phyloP scores from a whole-genome alignment of 257 asterid species.

The Anisodus tanguticus region DNA sequence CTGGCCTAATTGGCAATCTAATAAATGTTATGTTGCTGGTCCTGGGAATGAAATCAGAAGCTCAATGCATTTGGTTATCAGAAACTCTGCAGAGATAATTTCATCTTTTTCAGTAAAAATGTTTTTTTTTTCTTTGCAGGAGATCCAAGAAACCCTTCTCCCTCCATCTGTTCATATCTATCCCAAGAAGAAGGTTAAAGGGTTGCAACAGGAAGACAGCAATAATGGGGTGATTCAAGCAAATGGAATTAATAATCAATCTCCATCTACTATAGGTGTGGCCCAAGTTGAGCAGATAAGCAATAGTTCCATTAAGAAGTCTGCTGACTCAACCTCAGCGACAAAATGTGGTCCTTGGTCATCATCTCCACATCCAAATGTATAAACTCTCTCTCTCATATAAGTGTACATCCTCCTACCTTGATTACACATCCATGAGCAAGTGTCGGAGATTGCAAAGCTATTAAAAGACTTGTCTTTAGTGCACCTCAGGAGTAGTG shows the following conservation, averaged over 20 bases:
- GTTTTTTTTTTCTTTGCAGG: constrained; percentile 51
- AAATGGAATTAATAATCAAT: constrained; percentile 31
- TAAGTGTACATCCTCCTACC: neutral
- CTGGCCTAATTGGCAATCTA: neutral
- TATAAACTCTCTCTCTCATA: constrained; percentile 39
- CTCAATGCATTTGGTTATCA: neutral
- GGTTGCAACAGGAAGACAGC: constrained; percentile 38
- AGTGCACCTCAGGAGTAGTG: neutral
- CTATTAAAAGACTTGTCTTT: neutral
- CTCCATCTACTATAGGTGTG: constrained; percentile 34
- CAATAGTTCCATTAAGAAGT: constrained; percentile 40
- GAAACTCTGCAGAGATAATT: neutral
- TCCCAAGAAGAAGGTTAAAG: constrained; percentile 59
- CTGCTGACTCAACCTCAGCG: constrained; percentile 39
- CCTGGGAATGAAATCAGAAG: constrained; percentile 19
- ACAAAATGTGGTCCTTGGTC: constrained; percentile 48
- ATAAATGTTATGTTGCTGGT: constrained; percentile 26
- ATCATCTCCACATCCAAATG: constrained; percentile 81
- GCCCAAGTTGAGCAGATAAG: constrained; percentile 38
- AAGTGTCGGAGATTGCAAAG: neutral
- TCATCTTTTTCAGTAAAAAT: neutral
- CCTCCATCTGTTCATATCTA: constrained; percentile 78
- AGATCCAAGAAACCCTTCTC: constrained; percentile 82
- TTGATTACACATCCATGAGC: constrained; percentile 21
- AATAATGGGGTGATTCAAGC: constrained; percentile 44